phyloP scores from a whole-genome alignment of 1,284 basidiomycete species.

The Coniferiporia sulphurascens region DNA sequence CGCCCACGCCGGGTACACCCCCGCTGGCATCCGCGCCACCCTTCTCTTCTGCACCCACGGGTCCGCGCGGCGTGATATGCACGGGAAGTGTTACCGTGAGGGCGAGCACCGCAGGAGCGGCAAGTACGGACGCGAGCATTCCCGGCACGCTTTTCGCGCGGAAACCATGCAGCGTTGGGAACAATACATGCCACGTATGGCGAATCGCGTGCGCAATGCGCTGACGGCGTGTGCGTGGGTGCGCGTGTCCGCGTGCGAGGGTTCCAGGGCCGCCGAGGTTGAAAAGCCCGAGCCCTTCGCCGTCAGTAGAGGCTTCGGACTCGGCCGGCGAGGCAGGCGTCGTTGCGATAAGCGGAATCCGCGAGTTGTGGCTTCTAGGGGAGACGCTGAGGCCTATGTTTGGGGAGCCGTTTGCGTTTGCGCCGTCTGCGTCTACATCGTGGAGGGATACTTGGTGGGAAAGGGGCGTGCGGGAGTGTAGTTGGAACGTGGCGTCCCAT shows the following conservation, averaged over 20 bases:
- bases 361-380: not conserved
- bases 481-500: conserved; percentile 45
- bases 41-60: conserved; percentile 37
- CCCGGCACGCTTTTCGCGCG: conserved; percentile 67
- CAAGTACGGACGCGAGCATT: conserved; percentile 73
- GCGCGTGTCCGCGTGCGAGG: conserved; percentile 40
- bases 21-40: conserved; percentile 28
- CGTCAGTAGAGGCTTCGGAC: conserved; percentile 17
- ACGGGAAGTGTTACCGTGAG: conserved; percentile 92
- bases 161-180: conserved; percentile 84
- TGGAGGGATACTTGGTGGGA: conserved; percentile 23
- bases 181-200: conserved; percentile 58
- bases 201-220: conserved; percentile 36
- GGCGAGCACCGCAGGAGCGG: conserved; percentile 80
- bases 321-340: conserved; percentile 18
- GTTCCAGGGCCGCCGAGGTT: conserved; percentile 17
- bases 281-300: conserved; percentile 11
- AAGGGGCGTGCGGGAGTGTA: conserved; percentile 44
- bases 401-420: not conserved
- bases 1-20: conserved; percentile 17
- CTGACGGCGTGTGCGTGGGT: conserved; percentile 37
- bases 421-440: not conserved
- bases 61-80: conserved; percentile 62
- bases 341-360: conserved; percentile 27
- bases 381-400: not conserved